A percentile compares a stretch with the other conserved stretches of the same genome.
phyloP scores from a whole-genome alignment of 2,329 filamentous ascomycete species.

The Tolypocladium cylindrosporum region DNA sequence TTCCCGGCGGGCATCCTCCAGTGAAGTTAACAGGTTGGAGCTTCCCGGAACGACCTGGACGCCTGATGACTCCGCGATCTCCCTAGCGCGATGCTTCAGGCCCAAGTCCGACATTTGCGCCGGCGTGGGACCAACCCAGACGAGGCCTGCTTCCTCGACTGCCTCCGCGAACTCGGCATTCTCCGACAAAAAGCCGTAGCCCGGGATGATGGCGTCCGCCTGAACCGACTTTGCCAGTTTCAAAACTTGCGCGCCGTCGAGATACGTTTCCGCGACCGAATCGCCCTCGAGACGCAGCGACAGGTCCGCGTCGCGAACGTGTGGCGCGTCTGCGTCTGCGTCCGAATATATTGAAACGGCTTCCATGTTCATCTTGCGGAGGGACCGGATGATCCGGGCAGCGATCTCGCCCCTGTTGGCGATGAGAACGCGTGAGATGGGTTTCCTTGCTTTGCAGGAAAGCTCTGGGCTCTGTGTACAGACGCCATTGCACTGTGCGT shows the following conservation, averaged over 20 bases:
- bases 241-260: conserved; percentile 54
- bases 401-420: conserved; percentile 71
- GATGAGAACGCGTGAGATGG: conserved; percentile 39
- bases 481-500: conserved; percentile 1
- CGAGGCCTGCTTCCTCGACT: conserved; percentile 42
- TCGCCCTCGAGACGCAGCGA: conserved; percentile 52
- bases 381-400: conserved; percentile 58
- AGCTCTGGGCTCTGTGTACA: background rate
- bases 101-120: conserved; percentile 28
- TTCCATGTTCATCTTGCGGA: conserved; percentile 54
- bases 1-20: conserved; percentile 17
- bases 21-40: conserved; percentile 12
- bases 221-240: conserved; percentile 36
- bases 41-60: conserved; percentile 26
- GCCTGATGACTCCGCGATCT: conserved; percentile 16
- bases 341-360: conserved; percentile 63
- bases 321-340: conserved; percentile 51
- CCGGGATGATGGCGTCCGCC: conserved; percentile 52
- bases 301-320: conserved; percentile 58
- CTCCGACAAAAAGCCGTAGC: conserved; percentile 58
- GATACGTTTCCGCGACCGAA: conserved; percentile 39
- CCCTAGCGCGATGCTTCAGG: conserved; percentile 26
- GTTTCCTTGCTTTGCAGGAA: background rate
- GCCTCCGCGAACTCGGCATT: conserved; percentile 49
- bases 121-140: conserved; percentile 49